These are phyloP conservation scores for Sparassis latifolia DNA, from an alignment of 1,284 basidiomycete species.

Conservation along the genomic window DNA sequence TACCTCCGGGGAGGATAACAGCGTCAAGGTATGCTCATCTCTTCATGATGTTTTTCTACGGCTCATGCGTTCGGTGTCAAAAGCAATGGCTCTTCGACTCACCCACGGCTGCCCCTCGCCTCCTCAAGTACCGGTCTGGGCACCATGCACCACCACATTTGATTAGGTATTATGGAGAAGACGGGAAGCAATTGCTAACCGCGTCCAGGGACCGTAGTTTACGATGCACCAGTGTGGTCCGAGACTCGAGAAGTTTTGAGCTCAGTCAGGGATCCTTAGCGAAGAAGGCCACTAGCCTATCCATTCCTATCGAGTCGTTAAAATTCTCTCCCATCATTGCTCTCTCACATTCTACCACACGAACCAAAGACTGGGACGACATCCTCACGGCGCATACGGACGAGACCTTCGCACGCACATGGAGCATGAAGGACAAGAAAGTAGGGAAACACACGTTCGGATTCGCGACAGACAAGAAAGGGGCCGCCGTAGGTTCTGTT, in stretches of 20 bases:
- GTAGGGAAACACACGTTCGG: slow-evolving; percentile 70
- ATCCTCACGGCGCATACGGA: slow-evolving; percentile 86
- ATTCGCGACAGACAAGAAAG: slow-evolving; percentile 42
- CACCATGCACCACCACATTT: slow-evolving; percentile 89
- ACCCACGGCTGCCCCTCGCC: slow-evolving; percentile 75
- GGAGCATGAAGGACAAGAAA: slow-evolving; percentile 81
- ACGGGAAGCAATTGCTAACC: slow-evolving; percentile 91
- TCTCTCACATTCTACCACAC: slow-evolving; percentile 73
- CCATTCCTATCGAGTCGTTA: slow-evolving; percentile 73
- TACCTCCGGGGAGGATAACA: slow-evolving; percentile 88
- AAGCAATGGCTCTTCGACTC: slow-evolving; percentile 99
- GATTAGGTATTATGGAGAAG: slow-evolving; percentile 92
- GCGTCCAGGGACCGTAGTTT: slow-evolving; percentile 85
- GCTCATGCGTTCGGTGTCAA: background rate
- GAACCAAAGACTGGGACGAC: slow-evolving; percentile 97
- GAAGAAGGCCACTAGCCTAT: slow-evolving; percentile 79
- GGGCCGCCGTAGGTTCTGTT: slow-evolving; percentile 43
- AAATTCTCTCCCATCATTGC: slow-evolving; percentile 78
- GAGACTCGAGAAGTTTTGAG: slow-evolving; percentile 91
- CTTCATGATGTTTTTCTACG: background rate
- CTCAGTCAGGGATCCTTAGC: slow-evolving; percentile 89
- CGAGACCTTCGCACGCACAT: slow-evolving; percentile 76
- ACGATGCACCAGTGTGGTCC: slow-evolving; percentile 86
- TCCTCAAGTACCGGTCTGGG: slow-evolving; percentile 90
- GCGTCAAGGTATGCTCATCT: slow-evolving; percentile 65